Base-by-base conservation (phyloP, 2,329 filamentous ascomycete genomes). In the Aspergillus spinulosporus region DNA sequence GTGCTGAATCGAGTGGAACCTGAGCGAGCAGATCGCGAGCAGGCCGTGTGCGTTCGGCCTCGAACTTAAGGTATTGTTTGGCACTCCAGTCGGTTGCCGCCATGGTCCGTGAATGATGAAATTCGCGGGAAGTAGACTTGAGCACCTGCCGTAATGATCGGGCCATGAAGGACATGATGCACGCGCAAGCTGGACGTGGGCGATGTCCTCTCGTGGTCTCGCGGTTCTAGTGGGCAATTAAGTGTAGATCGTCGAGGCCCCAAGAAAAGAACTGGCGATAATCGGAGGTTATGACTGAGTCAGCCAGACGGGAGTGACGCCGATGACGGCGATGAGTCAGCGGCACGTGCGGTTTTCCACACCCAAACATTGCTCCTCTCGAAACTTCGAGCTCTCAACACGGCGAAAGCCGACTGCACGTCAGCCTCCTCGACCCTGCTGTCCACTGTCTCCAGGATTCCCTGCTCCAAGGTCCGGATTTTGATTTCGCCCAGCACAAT, bases 61-160 rank as follows among this genome's bases (percentile, higher is more conserved):
- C 67, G 62, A 84, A 85, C 58, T 83, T 82, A 58, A 83, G 74
- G 65, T 85, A 85, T 64, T 84, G 82, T 2, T 70, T 63, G 40
- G 83, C 80, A n/a, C 75, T 82, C 83, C 83, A 85, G 69, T 57
- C 55, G 29, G 43, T 49, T 7, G 54, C 36, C 4, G 55, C 55
- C 55, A 57, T 57, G 21, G 34, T 46, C 32, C 26, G 34, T 39
- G 29, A 14, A 9, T 29, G 28, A 44, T 44, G 26, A 12, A 46
- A 31, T 14, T 9, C n/a, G 5, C 44, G 44, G 7, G 28, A 5
- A 14, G 44, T 6, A 44, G 26, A 44, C n/a, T 5, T 7, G n/a
- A 45, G 26, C 26, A 7, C 2, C 9, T 4, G 26, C 7, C 5
- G 9, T 32, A 28, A 12, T 1, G 43, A 2, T 45, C 43, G 43